Percentiles rank a stretch among this genome's conserved stretches.
phyloP scores from a whole-genome alignment of 495 filamentous ascomycete genomes.

The Neurospora africana region DNA sequence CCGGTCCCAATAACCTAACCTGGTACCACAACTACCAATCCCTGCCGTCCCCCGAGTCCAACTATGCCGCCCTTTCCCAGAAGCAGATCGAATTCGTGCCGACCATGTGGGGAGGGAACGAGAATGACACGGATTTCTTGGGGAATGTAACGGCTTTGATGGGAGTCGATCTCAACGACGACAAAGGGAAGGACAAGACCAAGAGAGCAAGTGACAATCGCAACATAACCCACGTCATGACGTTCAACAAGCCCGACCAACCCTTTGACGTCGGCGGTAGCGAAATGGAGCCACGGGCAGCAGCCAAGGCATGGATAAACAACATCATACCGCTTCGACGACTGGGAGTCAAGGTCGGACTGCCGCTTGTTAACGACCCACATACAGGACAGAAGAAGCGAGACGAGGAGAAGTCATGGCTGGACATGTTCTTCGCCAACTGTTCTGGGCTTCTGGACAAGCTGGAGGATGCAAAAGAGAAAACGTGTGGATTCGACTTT shows the following conservation, averaged over 20 bases:
- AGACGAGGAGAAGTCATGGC: slow-evolving; percentile 27
- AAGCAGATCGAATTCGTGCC: slow-evolving; percentile 49
- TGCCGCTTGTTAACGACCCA: slow-evolving; percentile 40
- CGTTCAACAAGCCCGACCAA: slow-evolving; percentile 58
- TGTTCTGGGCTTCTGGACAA: slow-evolving; percentile 19
- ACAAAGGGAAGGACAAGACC: background rate
- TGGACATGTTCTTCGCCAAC: slow-evolving; percentile 42
- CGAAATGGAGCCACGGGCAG: slow-evolving; percentile 33
- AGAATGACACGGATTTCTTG: slow-evolving; percentile 35
- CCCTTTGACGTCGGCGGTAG: slow-evolving; percentile 37
- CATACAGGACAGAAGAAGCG: slow-evolving; percentile 9
- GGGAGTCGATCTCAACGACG: slow-evolving; percentile 13
- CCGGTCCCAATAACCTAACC: slow-evolving; percentile 36
- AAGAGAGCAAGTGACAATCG: background rate
- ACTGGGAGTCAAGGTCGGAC: slow-evolving; percentile 39
- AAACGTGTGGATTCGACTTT: slow-evolving; percentile 49
- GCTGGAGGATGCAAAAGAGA: background rate
- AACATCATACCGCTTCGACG: slow-evolving; percentile 47
- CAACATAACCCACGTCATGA: slow-evolving; percentile 46
- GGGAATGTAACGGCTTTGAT: slow-evolving; percentile 33
- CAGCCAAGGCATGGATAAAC: slow-evolving; percentile 45
- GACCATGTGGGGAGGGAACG: slow-evolving; percentile 51
- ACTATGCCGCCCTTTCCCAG: slow-evolving; percentile 22
- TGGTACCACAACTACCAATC: slow-evolving; percentile 63
- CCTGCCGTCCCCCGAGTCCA: slow-evolving; percentile 25